Evolutionary conservation across 2,329 filamentous ascomycete species (phyloP), one percentile per base, ranked within the genome.

Genomic region (Cordyceps militaris): DNA sequence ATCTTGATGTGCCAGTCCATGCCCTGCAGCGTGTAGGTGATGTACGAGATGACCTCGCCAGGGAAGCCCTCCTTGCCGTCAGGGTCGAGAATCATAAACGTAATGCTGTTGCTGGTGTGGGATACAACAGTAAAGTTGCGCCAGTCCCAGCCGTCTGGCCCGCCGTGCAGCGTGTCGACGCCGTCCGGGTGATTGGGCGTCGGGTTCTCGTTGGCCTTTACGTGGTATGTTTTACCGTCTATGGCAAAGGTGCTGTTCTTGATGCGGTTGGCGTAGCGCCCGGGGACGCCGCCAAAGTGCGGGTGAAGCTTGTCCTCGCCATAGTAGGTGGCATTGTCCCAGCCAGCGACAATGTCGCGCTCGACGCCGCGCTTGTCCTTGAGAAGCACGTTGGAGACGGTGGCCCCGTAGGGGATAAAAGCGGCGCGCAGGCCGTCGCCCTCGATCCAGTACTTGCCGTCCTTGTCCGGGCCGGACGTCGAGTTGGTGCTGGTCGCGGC

Each of bases 211-310:
- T 90, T 90, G 50, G 85, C 74, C 38, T 74, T 65, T 57, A 88
- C 73, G 60, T 85, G 71, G 70, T 82, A 89, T 3, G 70, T 74
- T 56, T 73, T 71, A 54, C 84, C 86, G 63, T 89, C 86, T 58
- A 90, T 82, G 59, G 74, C 78, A 66, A 90, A 90, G 6, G 80
- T 86, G 70, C 82, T 85, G 76, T 91, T 91, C 77, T 83, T 84
- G 76, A 91, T 91, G 62, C 88, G 85, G 71, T 92, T 92, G 59
- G 88, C 88, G 68, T 92, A 92, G 57, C 88, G 84, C 48, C 87
- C 88, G 0, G 87, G 87, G 0, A 92, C 83, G 64, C 84, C 76
- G 59, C 87, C 88, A 63, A 88, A 85, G 75, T 91, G 87, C 52
- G 82, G 84, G 69, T 91, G 88, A 60, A 80, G 75, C 59, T 72